Conservation (phyloP, 352 stramenopile species). For the Pythium dissimile region DNA sequence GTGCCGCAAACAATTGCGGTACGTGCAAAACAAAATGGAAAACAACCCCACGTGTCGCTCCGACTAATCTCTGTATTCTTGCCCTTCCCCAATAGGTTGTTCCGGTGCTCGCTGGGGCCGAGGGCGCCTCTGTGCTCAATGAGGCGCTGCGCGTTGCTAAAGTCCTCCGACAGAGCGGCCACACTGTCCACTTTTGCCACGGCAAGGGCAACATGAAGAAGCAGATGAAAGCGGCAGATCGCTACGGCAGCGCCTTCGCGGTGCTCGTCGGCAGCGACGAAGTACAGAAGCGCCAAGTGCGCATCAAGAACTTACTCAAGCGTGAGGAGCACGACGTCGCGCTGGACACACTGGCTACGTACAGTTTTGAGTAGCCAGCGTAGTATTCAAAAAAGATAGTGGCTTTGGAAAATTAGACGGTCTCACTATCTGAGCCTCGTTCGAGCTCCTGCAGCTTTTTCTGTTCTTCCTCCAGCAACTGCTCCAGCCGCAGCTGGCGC, state of each 20-base stretch:
- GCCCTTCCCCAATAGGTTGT: slow-evolving; percentile 50
- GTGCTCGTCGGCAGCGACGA: slow-evolving; percentile 77
- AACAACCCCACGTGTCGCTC: neutral
- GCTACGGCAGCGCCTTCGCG: slow-evolving; percentile 58
- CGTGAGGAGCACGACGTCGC: slow-evolving; percentile 51
- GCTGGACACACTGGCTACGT: slow-evolving; percentile 6
- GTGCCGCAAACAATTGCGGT: slow-evolving; percentile 47
- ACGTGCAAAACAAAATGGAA: no score
- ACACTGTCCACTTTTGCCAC: slow-evolving; percentile 83
- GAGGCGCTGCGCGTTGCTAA: slow-evolving; percentile 64
- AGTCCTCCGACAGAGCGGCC: slow-evolving; percentile 54
- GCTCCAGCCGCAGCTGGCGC: slow-evolving; percentile 58
- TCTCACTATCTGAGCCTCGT: neutral
- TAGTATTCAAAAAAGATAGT: neutral
- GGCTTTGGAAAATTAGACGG: no score
- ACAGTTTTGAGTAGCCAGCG: slow-evolving; percentile 13
- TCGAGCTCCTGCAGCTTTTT: slow-evolving; percentile 68
- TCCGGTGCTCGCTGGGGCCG: slow-evolving; percentile 44
- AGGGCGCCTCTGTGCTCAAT: slow-evolving; percentile 46
- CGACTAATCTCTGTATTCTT: neutral
- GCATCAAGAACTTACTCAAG: slow-evolving; percentile 74
- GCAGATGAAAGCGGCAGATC: slow-evolving; percentile 83
- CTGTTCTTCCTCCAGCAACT: slow-evolving; percentile 66
- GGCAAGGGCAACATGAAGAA: slow-evolving; percentile 81
- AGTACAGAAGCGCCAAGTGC: slow-evolving; percentile 51